phyloP scores from a whole-genome alignment of 371 early-diverging fungal genomes.

The Dinochytrium kinnereticum region DNA sequence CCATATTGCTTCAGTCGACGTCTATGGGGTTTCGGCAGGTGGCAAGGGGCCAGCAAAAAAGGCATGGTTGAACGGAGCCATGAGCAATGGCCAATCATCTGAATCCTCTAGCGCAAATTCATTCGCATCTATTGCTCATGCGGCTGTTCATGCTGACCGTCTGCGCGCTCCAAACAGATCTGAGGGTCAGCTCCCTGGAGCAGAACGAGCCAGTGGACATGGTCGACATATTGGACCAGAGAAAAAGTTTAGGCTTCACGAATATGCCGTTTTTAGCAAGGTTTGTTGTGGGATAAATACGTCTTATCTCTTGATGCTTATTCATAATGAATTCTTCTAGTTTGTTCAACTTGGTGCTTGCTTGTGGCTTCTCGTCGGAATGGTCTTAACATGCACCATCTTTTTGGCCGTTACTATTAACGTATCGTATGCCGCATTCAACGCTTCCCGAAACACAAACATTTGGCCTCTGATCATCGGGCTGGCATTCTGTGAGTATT shows the following conservation, averaged over 20 bases:
- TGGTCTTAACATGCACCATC: slow-evolving; percentile 13
- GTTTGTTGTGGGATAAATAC: background rate
- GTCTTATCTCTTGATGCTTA: too few relatives aligned
- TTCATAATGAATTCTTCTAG: background rate
- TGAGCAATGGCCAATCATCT: too few relatives aligned
- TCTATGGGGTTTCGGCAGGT: too few relatives aligned
- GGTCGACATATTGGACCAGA: background rate
- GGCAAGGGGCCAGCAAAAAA: too few relatives aligned
- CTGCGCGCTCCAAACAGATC: background rate
- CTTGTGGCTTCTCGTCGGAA: slow-evolving; percentile 19
- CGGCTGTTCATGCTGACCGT: slow-evolving; percentile 8
- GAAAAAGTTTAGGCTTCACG: slow-evolving; percentile 1
- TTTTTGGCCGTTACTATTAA: slow-evolving; percentile 18
- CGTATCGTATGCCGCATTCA: slow-evolving; percentile 19
- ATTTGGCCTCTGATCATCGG: slow-evolving; percentile 15
- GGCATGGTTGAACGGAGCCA: too few relatives aligned
- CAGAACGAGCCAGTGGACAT: slow-evolving; percentile 1
- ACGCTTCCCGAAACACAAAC: background rate
- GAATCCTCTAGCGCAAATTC: too few relatives aligned
- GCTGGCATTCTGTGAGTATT: slow-evolving; percentile 20
- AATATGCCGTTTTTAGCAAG: slow-evolving; percentile 7
- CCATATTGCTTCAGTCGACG: too few relatives aligned
- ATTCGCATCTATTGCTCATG: slow-evolving; percentile 5
- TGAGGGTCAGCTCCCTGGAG: slow-evolving; percentile 10
- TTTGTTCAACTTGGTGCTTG: slow-evolving; percentile 11